phyloP scores from a whole-genome alignment of 805 yeast genomes.

The Torulaspora maleeae region DNA sequence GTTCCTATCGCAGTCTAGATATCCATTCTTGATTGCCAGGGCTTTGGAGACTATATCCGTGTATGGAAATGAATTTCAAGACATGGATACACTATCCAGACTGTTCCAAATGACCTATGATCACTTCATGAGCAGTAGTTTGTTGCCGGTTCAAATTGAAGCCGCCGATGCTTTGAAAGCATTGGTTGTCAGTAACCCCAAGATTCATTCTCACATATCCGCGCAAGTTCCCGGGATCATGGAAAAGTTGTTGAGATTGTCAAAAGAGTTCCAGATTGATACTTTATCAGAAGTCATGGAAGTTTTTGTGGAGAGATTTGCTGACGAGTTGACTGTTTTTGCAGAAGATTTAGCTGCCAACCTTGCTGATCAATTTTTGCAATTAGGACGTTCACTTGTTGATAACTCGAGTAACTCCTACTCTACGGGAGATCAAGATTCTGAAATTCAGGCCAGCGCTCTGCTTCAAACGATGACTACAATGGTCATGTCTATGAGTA shows the following conservation, averaged over 20 bases:
- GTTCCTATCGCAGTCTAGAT: constrained; percentile 48
- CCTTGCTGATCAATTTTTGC: constrained; percentile 57
- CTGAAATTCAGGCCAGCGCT: constrained; percentile 65
- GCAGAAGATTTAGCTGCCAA: constrained; percentile 61
- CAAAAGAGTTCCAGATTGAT: constrained; percentile 81
- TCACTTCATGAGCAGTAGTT: constrained; percentile 41
- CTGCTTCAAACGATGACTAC: constrained; percentile 68
- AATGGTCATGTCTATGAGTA: constrained; percentile 62
- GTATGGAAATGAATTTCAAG: constrained; percentile 34
- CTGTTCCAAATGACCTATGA: constrained; percentile 40
- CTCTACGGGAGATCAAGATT: constrained; percentile 47
- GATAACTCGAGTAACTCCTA: constrained; percentile 40
- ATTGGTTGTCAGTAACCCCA: constrained; percentile 56
- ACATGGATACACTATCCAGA: constrained; percentile 39
- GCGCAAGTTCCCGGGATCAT: constrained; percentile 73
- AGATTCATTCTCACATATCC: constrained; percentile 64
- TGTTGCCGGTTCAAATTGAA: constrained; percentile 74
- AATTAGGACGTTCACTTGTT: constrained; percentile 51
- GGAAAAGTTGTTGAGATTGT: constrained; percentile 69
- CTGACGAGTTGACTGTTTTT: constrained; percentile 85
- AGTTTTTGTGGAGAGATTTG: constrained; percentile 83
- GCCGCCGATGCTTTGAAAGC: constrained; percentile 87
- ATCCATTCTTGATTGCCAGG: constrained; percentile 67
- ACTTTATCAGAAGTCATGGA: constrained; percentile 88
- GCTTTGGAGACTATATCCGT: constrained; percentile 54